Conservation (phyloP, 495 filamentous ascomycete genomes). For the Corynascus novoguineensis region DNA sequence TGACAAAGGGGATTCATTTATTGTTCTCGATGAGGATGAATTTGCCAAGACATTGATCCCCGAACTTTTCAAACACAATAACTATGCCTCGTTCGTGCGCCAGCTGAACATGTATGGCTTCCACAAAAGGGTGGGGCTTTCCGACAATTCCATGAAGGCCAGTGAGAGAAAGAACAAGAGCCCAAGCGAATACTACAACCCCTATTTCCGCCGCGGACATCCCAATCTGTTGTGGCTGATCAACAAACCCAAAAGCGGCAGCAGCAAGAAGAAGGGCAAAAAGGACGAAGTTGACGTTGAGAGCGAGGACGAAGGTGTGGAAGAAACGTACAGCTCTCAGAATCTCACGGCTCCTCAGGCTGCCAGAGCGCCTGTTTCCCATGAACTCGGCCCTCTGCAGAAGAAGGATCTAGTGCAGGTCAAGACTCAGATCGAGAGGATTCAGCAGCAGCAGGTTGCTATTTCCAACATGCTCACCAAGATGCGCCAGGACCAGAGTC, state of each 20-base stretch:
- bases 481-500: slow-evolving; percentile 76
- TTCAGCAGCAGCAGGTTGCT: slow-evolving; percentile 76
- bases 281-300: slow-evolving; percentile 66
- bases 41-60: slow-evolving; percentile 97
- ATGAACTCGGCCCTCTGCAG: slow-evolving; percentile 52
- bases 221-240: slow-evolving; percentile 96
- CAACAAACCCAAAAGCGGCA: slow-evolving; percentile 82
- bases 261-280: slow-evolving; percentile 52
- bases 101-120: slow-evolving; percentile 99
- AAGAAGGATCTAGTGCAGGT: slow-evolving; percentile 73
- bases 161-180: slow-evolving; percentile 96
- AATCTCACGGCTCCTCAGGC: slow-evolving; percentile 9
- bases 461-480: slow-evolving; percentile 76
- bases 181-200: slow-evolving; percentile 95
- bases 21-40: slow-evolving; percentile 96
- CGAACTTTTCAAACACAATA: slow-evolving; percentile 98
- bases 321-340: slow-evolving; percentile 30
- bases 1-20: slow-evolving; percentile 89
- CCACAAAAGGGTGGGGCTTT: slow-evolving; percentile 95
- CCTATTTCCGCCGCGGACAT: slow-evolving; percentile 88
- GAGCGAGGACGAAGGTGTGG: slow-evolving; percentile 59
- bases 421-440: slow-evolving; percentile 68
- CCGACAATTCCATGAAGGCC: slow-evolving; percentile 94
- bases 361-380: slow-evolving; percentile 22
- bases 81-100: slow-evolving; percentile 97